Conservation (phyloP, 441 rosid species). For the Aleurites moluccanus region DNA sequence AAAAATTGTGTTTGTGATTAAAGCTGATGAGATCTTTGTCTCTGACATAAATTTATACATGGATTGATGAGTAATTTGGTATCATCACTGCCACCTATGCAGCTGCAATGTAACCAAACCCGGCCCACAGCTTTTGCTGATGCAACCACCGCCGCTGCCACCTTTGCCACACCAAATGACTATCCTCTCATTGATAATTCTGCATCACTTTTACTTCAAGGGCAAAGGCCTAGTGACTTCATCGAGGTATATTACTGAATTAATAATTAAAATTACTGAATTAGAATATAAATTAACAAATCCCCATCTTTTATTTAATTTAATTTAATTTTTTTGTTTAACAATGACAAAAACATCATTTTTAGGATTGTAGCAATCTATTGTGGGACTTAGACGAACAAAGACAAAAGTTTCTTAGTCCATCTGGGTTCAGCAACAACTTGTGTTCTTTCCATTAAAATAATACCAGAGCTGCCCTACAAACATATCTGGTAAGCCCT, state of each 20-base stretch:
- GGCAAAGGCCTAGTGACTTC: conserved; percentile 28
- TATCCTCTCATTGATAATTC: conserved; percentile 34
- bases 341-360: conserved; percentile 33
- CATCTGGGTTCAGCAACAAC: conserved; percentile 46
- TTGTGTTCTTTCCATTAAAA: conserved; percentile 53
- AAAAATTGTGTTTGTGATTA: conserved; percentile 15
- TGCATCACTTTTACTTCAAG: conserved; percentile 34
- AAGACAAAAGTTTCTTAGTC: conserved; percentile 46
- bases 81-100: conserved; percentile 35
- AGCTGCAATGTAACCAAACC: conserved; percentile 34
- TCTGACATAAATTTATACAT: conserved; percentile 36
- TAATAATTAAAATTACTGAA: not conserved
- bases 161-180: conserved; percentile 31
- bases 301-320: no score
- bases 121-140: conserved; percentile 41
- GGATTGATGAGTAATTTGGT: conserved; percentile 33
- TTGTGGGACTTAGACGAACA: conserved; percentile 55
- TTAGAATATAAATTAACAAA: not conserved
- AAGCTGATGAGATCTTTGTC: conserved; percentile 38
- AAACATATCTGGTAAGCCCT: conserved; percentile 37
- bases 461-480: conserved; percentile 36
- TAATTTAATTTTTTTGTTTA: not conserved
- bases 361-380: conserved; percentile 43
- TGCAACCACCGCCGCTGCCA: conserved; percentile 21
- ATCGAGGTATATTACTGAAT: conserved; percentile 30